phyloP scores from a whole-genome alignment of 108 stramenopile species.

The Nannochloropsis oceanica region DNA sequence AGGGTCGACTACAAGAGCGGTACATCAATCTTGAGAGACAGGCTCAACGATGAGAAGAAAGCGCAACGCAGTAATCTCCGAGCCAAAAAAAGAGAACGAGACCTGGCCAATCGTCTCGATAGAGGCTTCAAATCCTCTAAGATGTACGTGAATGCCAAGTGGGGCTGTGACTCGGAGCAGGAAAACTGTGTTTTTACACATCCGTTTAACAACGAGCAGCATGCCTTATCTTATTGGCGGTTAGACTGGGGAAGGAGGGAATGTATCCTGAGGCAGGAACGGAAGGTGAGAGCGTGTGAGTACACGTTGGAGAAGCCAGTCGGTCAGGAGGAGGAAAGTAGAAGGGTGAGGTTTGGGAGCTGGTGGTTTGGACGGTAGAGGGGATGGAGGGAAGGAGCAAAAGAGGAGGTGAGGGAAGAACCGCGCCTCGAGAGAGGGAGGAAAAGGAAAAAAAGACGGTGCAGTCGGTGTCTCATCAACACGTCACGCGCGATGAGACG shows the following conservation, averaged over 20 bases:
- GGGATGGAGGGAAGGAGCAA: not conserved
- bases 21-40: not conserved
- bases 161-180: not conserved
- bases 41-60: not conserved
- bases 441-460: not conserved
- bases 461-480: not conserved
- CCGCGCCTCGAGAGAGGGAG: not conserved
- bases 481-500: too few relatives aligned
- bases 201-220: not conserved
- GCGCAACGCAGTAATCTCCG: not conserved
- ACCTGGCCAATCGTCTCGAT: not conserved
- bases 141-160: not conserved
- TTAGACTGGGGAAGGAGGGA: not conserved
- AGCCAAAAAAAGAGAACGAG: not conserved
- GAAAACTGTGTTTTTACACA: not conserved
- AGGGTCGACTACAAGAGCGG: not conserved
- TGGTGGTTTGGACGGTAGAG: not conserved
- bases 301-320: not conserved
- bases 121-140: not conserved
- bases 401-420: not conserved
- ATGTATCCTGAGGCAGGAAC: not conserved
- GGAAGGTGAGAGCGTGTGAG: not conserved
- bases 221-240: not conserved
- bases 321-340: not conserved
- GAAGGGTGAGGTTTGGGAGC: not conserved